Percentiles rank a stretch among this genome's conserved stretches.
Evolutionary conservation across 2,329 filamentous ascomycete species (phyloP).

Genomic region (Talaromyces sp.): DNA sequence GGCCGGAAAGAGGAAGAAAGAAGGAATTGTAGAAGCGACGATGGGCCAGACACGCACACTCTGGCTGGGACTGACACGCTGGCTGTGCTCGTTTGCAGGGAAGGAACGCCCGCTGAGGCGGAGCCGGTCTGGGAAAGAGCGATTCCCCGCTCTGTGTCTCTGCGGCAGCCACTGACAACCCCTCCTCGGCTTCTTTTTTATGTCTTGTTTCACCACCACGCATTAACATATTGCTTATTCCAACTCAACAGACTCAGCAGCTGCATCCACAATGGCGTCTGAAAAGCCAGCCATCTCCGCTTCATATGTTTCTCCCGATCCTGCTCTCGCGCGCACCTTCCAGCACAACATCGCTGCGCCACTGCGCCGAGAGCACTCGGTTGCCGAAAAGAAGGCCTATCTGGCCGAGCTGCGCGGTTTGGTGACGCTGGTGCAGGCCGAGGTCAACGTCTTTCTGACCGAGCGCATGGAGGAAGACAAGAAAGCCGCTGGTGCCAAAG

Average conservation of each 20-base stretch:
- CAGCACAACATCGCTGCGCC: conserved; percentile 21
- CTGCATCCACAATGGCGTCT: conserved; percentile 1
- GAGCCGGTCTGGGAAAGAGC: background rate
- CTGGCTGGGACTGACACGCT: background rate
- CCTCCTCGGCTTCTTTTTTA: background rate
- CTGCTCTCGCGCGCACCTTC: conserved; percentile 25
- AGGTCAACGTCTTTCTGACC: conserved; percentile 57
- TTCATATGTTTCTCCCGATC: conserved; percentile 24
- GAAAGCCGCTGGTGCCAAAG: conserved; percentile 24
- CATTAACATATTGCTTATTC: background rate
- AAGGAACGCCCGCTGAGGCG: background rate
- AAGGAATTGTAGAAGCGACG: background rate
- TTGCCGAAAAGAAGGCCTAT: conserved; percentile 47
- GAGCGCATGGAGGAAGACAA: conserved; percentile 60
- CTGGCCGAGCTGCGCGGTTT: conserved; percentile 47
- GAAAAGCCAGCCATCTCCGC: conserved; percentile 17
- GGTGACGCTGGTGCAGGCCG: conserved; percentile 49
- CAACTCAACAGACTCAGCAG: background rate
- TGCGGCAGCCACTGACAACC: background rate
- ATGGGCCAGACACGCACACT: background rate
- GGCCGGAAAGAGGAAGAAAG: background rate
- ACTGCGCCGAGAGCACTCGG: conserved; percentile 14
- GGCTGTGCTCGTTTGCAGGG: background rate
- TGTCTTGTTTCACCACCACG: background rate
- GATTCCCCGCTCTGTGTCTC: background rate